Evolutionary conservation across 768 basidiomycete species (phyloP), one percentile per base, ranked within the genome.

Genomic region (Kwoniella bestiolae): DNA sequence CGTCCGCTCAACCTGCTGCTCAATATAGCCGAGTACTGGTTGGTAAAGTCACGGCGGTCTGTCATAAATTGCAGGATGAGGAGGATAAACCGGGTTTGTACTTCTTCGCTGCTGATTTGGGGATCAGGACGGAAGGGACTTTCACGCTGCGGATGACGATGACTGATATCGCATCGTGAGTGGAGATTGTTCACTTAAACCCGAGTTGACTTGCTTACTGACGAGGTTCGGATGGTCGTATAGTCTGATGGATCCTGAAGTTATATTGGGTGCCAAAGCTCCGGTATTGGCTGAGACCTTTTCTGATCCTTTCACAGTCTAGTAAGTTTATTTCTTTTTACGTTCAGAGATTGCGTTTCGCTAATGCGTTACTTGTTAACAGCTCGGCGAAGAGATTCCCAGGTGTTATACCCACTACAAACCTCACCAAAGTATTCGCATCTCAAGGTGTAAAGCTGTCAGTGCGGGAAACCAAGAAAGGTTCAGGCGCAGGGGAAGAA

Each of bases 101-200:
- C 82, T 97, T 96, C 83, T 88, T 96, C 67, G 92, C 94, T 83
- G 92, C 93, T 79, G 94, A 96, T 82, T 82, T 97, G 57, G 93
- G 91, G 50, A 90, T 97, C 52, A 87, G 94, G 63, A 94, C 91
- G 21, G 94, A 97, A 86, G 94, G 94, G 23, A 87, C 85, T 28
- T 97, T 94, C 83, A 87, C 91, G 55, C 84, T 97, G 56, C 86
- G 91, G 70, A 85, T 96, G 83, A 86, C 92, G 67, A 85, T 97
- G 69, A 90, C 94, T 87, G 91, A 92, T 76, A 85, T 97, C 73
- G 90, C 91, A 80, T 87, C 88, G 94, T 96, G 82, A 87, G 94
- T 87, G 55, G 34, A 29, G 31, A 28, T 18, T 28, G 5, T 18
- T 3, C 1, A 21, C 29, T 7, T 51, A 41, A 16, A 25, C 62